Evolutionary conservation across 2,329 filamentous ascomycete genomes (phyloP), one percentile per base, ranked within the genome.

Genomic region (Metarhizium sp.): DNA sequence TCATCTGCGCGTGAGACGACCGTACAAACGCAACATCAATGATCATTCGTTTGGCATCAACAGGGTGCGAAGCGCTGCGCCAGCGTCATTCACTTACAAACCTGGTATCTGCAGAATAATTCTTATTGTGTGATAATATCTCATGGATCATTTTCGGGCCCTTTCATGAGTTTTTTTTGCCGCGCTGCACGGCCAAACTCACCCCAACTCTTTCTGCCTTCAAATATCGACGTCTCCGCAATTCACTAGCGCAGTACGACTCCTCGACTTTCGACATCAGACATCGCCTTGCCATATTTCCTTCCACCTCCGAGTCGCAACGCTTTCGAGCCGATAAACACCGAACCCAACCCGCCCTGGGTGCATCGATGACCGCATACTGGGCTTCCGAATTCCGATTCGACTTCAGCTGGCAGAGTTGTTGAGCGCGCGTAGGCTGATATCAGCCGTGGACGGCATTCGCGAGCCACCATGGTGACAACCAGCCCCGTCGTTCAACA

Each of bases 391-490:
- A 30, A 20, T 14, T 46, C 32, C 51, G 45, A 2, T 40, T 25
- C 16, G 20, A 47, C 42, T n/a, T 40, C 38, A 55, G 49, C 38
- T 34, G 50, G 30, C 49, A 13, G 14, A 32, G 20, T 52, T 30
- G 38, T 47, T 55, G 56, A 54, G 53, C 54, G 56, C 51, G 48
- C 38, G 32, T 43, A 30, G 45, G 45, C 32, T 25, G 43, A 25
- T 52, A 16, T 42, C 40, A 38, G 56, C 51, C 53, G 46, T 40
- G 51, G 49, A 53, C 56, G 56, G 51, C 56, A 52, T 48, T 30
- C 51, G 54, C 54, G 46, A 56, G 61, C 66, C 66, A 68, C 65
- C 61, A 84, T 84, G 80, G 78, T 79, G 67, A 78, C 80, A 59
- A 75, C 79, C 64, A 77, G 78, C 65, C 75, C 78, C 57, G 72